phyloP scores from a whole-genome alignment of 371 early-diverging fungal species.

The Nematocida sp. region DNA sequence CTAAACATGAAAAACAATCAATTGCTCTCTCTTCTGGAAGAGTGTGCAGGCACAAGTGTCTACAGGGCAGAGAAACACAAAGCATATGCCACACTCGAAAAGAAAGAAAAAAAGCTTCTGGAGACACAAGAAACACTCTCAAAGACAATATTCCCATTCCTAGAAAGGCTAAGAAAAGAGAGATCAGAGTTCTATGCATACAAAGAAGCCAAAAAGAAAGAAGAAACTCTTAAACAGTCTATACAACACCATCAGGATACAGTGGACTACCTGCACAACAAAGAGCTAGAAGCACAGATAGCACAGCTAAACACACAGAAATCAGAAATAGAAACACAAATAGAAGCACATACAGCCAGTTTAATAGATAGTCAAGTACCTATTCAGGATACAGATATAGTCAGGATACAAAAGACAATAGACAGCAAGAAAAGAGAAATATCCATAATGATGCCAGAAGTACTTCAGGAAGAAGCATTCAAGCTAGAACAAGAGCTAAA shows the following conservation, averaged over 20 bases:
- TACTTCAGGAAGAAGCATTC: neutral
- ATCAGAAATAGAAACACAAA: slow-evolving; percentile 25
- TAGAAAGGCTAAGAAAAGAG: slow-evolving; percentile 36
- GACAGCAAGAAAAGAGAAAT: slow-evolving; percentile 48
- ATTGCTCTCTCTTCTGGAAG: slow-evolving; percentile 38
- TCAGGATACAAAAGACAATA: slow-evolving; percentile 47
- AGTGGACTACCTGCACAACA: slow-evolving; percentile 68
- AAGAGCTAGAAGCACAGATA: slow-evolving; percentile 40
- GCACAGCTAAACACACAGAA: slow-evolving; percentile 2
- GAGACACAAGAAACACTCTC: slow-evolving; percentile 43
- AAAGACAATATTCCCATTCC: slow-evolving; percentile 43
- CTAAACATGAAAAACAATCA: slow-evolving; percentile 31
- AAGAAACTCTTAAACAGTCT: neutral
- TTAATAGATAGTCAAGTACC: neutral
- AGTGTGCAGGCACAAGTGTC: slow-evolving; percentile 40
- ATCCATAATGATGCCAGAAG: slow-evolving; percentile 1
- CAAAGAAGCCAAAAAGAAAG: slow-evolving; percentile 35
- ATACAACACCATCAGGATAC: neutral
- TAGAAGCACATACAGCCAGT: neutral
- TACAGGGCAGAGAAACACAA: slow-evolving; percentile 47
- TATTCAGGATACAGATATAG: slow-evolving; percentile 44
- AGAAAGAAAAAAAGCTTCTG: slow-evolving; percentile 45
- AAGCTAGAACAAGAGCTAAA: slow-evolving; percentile 14
- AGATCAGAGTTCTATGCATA: slow-evolving; percentile 42
- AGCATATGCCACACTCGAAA: slow-evolving; percentile 41